Conservation (phyloP, 805 yeast species). For the Debaryomyces maramus region DNA sequence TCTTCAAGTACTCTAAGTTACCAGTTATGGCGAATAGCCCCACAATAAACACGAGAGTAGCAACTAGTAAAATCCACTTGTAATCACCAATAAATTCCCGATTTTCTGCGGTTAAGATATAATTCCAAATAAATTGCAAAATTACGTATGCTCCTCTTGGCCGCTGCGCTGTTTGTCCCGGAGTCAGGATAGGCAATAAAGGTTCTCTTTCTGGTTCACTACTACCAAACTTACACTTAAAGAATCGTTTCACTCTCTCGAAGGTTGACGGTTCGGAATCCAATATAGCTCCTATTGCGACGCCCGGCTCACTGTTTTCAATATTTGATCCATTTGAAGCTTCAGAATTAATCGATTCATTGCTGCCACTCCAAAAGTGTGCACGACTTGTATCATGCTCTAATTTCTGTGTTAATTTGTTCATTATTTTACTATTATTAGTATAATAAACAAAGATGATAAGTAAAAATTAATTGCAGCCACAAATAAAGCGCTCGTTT, state of each 20-base stretch:
- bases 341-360: not conserved
- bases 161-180: conserved; percentile 5
- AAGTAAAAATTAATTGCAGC: not conserved
- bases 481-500: not conserved
- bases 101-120: conserved; percentile 15
- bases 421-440: not conserved
- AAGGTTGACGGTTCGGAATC: not conserved
- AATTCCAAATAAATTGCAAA: conserved; percentile 14
- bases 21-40: conserved; percentile 17
- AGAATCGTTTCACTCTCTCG: not conserved
- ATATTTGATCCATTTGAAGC: not conserved
- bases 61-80: conserved; percentile 6
- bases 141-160: conserved; percentile 7
- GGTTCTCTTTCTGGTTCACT: conserved; percentile 13
- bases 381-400: not conserved
- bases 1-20: conserved; percentile 8
- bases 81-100: conserved; percentile 11
- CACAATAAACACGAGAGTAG: conserved; percentile 5
- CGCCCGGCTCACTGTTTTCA: not conserved
- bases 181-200: conserved; percentile 19
- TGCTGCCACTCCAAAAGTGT: not conserved
- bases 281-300: too few species aligned
- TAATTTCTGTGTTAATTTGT: not conserved
- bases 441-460: not conserved
- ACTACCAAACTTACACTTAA: not conserved